A percentile compares a stretch with the other conserved stretches of the same genome.
Conservation (phyloP, 306 rosid genomes). For the Dicorynia guianensis region DNA sequence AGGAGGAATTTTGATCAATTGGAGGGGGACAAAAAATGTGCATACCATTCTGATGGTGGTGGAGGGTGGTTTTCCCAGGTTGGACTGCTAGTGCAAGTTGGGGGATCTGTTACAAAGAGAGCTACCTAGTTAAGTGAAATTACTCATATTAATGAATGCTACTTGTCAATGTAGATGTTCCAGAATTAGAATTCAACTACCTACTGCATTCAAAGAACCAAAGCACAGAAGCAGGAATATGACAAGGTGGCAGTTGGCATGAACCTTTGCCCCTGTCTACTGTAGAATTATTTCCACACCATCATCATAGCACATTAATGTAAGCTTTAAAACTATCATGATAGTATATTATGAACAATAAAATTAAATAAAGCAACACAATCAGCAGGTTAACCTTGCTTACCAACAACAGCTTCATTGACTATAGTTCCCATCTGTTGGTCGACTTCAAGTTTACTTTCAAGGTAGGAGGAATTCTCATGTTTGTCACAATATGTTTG, state of each 20-base stretch:
- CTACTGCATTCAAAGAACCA: neutral
- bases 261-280: neutral
- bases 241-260: neutral
- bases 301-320: neutral
- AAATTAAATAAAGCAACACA: no score
- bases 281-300: neutral
- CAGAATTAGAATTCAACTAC: neutral
- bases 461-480: slow-evolving; percentile 36
- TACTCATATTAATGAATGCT: neutral
- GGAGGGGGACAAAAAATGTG: neutral
- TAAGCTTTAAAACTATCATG: no score
- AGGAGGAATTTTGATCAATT: neutral
- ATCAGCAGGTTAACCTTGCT: no score
- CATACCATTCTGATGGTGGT: neutral
- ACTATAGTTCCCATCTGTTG: neutral
- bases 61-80: neutral
- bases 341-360: no score
- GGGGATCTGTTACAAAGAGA: slow-evolving; percentile 28
- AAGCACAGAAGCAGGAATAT: neutral
- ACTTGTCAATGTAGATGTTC: neutral
- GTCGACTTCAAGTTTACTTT: slow-evolving; percentile 32
- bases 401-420: slow-evolving; percentile 30
- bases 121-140: neutral
- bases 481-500: slow-evolving; percentile 25
- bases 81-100: neutral